phyloP scores from a whole-genome alignment of 108 stramenopile species.

The Seminavis robusta region DNA sequence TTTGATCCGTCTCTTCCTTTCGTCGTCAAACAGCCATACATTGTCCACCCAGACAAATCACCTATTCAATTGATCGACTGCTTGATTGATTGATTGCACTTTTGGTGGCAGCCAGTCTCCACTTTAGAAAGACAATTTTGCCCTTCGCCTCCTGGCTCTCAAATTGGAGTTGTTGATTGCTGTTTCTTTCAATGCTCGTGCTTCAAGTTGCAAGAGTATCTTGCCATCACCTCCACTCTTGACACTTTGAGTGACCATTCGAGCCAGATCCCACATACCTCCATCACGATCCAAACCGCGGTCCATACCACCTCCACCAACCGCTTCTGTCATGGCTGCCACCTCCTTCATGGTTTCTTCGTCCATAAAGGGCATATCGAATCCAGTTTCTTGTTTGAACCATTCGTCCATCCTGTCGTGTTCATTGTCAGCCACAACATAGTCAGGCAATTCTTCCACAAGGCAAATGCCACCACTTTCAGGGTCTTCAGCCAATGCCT shows the following conservation, averaged over 20 bases:
- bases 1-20: too few relatives aligned
- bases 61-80: too few relatives aligned
- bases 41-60: too few relatives aligned
- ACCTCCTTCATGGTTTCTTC: conserved; percentile 82
- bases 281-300: conserved; percentile 86
- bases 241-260: conserved; percentile 62
- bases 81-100: too few relatives aligned
- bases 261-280: conserved; percentile 86
- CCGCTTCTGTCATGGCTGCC: conserved; percentile 60
- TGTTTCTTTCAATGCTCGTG: conserved; percentile 44
- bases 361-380: conserved; percentile 69
- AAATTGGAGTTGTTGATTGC: too few relatives aligned
- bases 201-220: conserved; percentile 57
- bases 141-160: too few relatives aligned
- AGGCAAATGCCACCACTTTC: conserved; percentile 42
- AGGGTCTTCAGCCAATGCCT: conserved; percentile 57
- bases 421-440: conserved; percentile 28
- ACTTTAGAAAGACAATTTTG: too few relatives aligned
- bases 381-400: conserved; percentile 79
- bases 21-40: too few relatives aligned
- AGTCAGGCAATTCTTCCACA: too few relatives aligned
- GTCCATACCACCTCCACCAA: conserved; percentile 45
- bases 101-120: too few relatives aligned
- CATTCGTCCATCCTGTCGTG: conserved; percentile 65
- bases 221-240: conserved; percentile 68